phyloP scores from a whole-genome alignment of 2,329 filamentous ascomycete genomes.

The Akanthomyces uredinophilus region DNA sequence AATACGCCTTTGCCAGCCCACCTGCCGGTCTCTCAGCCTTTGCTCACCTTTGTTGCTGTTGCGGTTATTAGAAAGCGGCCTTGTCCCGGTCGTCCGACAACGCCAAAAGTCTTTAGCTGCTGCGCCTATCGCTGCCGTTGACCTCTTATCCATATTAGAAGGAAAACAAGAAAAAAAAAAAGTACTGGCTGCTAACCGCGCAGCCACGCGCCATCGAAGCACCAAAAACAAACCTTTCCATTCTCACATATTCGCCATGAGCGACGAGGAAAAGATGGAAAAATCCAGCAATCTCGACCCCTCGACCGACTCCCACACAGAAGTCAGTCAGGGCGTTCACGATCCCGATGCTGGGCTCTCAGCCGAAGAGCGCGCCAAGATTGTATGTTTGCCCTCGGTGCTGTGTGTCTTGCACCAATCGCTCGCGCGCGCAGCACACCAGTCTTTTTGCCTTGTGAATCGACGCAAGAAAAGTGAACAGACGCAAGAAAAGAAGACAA shows the following conservation, averaged over 20 bases:
- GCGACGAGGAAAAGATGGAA: conserved; percentile 27
- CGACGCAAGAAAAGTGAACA: background rate
- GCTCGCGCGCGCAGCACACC: background rate
- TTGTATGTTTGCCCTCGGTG: conserved; percentile 41
- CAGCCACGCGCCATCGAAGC: background rate
- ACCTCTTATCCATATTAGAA: background rate
- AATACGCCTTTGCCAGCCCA: background rate
- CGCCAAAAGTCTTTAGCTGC: too few species aligned
- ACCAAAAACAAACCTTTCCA: too few species aligned
- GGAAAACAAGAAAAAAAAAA: too few species aligned
- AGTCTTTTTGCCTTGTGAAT: background rate
- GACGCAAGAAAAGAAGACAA: background rate
- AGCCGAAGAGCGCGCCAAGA: conserved; percentile 54
- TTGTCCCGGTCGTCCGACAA: background rate
- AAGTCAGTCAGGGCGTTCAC: conserved; percentile 26
- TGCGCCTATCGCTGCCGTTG: background rate
- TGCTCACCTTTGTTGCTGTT: background rate
- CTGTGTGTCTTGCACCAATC: background rate
- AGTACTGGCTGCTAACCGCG: background rate
- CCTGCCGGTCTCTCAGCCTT: background rate
- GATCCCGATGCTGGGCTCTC: conserved; percentile 57
- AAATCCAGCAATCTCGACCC: conserved; percentile 18
- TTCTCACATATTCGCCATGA: conserved; percentile 23
- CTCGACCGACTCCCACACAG: conserved; percentile 25
- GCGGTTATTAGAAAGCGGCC: background rate